Evolutionary conservation across 73 alveolate species (phyloP).

Genomic region (Blepharisma japonicum): DNA sequence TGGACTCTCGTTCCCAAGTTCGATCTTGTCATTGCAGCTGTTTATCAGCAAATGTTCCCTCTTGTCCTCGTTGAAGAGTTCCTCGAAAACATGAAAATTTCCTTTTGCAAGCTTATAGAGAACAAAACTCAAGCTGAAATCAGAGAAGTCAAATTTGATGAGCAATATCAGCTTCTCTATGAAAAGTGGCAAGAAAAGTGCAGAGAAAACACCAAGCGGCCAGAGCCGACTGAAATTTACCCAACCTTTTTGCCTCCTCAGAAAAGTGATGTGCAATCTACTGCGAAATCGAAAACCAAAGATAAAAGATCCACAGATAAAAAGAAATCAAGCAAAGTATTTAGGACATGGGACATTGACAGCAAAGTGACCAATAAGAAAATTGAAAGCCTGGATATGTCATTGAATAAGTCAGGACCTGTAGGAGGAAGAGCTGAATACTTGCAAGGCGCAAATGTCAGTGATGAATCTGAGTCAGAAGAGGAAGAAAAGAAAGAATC

Average conservation of each 20-base stretch:
- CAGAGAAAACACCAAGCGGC: slow-evolving; percentile 26
- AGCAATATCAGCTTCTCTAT: slow-evolving; percentile 34
- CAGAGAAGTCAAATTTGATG: slow-evolving; percentile 43
- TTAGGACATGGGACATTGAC: slow-evolving; percentile 46
- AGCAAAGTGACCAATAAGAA: slow-evolving; percentile 42
- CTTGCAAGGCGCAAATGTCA: slow-evolving; percentile 34
- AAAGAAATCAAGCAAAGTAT: slow-evolving; percentile 9
- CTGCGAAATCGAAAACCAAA: not conserved
- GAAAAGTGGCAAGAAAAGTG: slow-evolving; percentile 44
- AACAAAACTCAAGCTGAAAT: slow-evolving; percentile 47
- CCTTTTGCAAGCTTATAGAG: slow-evolving; percentile 58
- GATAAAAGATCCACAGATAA: not conserved
- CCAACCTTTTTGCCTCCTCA: slow-evolving; percentile 1
- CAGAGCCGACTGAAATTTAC: slow-evolving; percentile 32
- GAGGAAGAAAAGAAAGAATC: slow-evolving; percentile 53
- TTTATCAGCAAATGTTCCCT: slow-evolving; percentile 71
- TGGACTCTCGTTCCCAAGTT: slow-evolving; percentile 80
- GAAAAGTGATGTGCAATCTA: not conserved
- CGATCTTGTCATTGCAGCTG: slow-evolving; percentile 71
- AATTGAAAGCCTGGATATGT: slow-evolving; percentile 44
- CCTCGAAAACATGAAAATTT: slow-evolving; percentile 62
- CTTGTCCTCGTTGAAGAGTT: slow-evolving; percentile 73
- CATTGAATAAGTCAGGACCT: slow-evolving; percentile 31
- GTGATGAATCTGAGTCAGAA: slow-evolving; percentile 63
- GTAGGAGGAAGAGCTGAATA: slow-evolving; percentile 23